Conservation (phyloP, 108 stramenopile genomes). For the Licmophora abbreviata region DNA sequence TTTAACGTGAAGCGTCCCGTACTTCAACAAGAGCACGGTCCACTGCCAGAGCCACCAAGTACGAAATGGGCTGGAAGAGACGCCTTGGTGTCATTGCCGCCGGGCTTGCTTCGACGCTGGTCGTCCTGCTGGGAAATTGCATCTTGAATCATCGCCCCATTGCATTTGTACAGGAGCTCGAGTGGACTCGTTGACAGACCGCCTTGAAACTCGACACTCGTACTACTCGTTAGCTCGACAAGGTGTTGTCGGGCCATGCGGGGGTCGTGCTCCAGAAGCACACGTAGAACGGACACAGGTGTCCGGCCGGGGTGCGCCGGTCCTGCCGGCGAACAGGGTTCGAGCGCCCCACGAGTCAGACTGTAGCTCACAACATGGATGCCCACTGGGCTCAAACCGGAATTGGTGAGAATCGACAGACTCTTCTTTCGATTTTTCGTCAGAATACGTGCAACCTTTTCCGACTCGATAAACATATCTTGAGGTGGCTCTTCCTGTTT, state of each 20-base stretch:
- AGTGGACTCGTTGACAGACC: too few species aligned
- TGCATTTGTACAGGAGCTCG: slow-evolving; percentile 33
- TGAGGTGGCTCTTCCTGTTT: too few species aligned
- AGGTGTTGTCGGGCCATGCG: slow-evolving; percentile 11
- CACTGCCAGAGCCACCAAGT: slow-evolving; percentile 44
- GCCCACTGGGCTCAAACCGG: slow-evolving; percentile 23
- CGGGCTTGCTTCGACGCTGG: slow-evolving; percentile 2
- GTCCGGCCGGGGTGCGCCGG: slow-evolving; percentile 14
- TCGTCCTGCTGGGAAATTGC: slow-evolving; percentile 11
- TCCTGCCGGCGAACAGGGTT: too few species aligned
- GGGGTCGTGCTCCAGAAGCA: slow-evolving; percentile 17
- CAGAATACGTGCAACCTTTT: slow-evolving; percentile 20
- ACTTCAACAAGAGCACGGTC: slow-evolving; percentile 24
- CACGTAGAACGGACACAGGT: slow-evolving; percentile 18
- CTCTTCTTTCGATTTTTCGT: slow-evolving; percentile 18
- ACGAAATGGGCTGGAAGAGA: slow-evolving; percentile 7
- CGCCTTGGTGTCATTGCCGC: slow-evolving; percentile 1
- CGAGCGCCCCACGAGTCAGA: too few species aligned
- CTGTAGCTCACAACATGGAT: slow-evolving; percentile 34
- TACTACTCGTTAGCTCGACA: too few species aligned
- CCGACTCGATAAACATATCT: not conserved
- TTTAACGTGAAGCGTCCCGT: slow-evolving; percentile 14
- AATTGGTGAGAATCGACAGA: slow-evolving; percentile 18
- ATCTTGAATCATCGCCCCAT: slow-evolving; percentile 18
- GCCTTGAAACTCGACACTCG: slow-evolving; percentile 9